Evolutionary conservation across 2,329 filamentous ascomycete species (phyloP).

Genomic region (Alternaria consortialis): DNA sequence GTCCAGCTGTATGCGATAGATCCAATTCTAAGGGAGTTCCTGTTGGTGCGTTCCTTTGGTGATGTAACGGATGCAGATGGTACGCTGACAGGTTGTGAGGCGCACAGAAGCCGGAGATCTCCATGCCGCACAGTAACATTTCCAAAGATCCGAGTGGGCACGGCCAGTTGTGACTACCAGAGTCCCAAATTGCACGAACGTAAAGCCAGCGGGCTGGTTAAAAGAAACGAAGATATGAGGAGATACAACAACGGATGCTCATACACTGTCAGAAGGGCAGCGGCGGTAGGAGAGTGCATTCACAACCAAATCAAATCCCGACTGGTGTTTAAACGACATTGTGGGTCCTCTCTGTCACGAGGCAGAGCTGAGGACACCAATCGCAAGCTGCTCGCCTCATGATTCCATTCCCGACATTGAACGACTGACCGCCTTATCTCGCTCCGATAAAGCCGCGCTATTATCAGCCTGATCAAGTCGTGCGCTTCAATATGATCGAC

Average conservation of each 20-base stretch:
- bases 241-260: not conserved
- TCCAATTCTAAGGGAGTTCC: not conserved
- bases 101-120: not conserved
- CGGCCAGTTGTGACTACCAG: not conserved
- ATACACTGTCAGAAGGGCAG: not conserved
- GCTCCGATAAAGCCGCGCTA: constrained; percentile 14
- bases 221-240: not conserved
- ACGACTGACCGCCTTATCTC: constrained; percentile 27
- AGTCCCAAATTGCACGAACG: not conserved
- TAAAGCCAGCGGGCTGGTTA: not conserved
- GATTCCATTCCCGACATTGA: constrained; percentile 5
- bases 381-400: constrained; percentile 11
- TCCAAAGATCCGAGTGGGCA: not conserved
- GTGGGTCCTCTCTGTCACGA: constrained; percentile 12
- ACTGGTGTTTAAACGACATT: not conserved
- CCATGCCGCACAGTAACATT: not conserved
- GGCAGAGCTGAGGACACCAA: constrained; percentile 6
- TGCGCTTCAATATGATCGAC: constrained; percentile 17
- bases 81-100: not conserved
- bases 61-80: not conserved
- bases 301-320: not conserved
- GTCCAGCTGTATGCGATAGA: not conserved
- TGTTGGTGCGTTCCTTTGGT: not conserved
- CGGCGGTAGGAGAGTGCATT: not conserved
- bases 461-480: constrained; percentile 27